Evolutionary conservation across 306 rosid species (phyloP).

Genomic region (Lagenaria siceraria): DNA sequence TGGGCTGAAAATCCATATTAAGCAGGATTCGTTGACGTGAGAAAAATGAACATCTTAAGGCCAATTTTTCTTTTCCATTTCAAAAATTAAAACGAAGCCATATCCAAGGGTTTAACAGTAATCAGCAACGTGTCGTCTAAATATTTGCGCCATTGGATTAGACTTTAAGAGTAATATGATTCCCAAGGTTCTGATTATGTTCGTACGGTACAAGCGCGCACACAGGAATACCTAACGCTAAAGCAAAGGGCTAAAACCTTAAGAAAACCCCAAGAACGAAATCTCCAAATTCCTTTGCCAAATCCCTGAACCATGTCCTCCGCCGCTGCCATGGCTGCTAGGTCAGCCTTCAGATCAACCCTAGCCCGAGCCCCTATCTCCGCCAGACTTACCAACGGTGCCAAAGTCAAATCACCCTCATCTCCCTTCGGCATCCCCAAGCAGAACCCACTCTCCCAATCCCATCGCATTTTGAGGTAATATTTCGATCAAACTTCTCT

Average conservation of each 20-base stretch:
- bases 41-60: no score
- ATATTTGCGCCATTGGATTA: no score
- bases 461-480: conserved; percentile 60
- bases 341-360: conserved; percentile 64
- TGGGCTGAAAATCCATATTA: no score
- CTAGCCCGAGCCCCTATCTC: conserved; percentile 22
- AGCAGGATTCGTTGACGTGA: no score
- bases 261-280: neutral
- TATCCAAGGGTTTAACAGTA: no score
- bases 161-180: no score
- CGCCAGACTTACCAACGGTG: conserved; percentile 34
- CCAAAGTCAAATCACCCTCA: conserved; percentile 27
- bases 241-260: conserved; percentile 4
- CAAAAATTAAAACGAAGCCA: no score
- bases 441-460: conserved; percentile 37
- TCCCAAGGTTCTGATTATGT: neutral
- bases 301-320: conserved; percentile 38
- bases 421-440: conserved; percentile 40
- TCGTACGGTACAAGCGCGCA: neutral
- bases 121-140: no score
- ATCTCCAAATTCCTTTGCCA: neutral
- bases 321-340: conserved; percentile 50
- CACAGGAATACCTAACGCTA: neutral
- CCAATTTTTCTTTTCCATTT: no score
- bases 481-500: neutral